Evolutionary conservation across 805 yeast species (phyloP).

Genomic region (Yamadazyma takamatsuzukensis): DNA sequence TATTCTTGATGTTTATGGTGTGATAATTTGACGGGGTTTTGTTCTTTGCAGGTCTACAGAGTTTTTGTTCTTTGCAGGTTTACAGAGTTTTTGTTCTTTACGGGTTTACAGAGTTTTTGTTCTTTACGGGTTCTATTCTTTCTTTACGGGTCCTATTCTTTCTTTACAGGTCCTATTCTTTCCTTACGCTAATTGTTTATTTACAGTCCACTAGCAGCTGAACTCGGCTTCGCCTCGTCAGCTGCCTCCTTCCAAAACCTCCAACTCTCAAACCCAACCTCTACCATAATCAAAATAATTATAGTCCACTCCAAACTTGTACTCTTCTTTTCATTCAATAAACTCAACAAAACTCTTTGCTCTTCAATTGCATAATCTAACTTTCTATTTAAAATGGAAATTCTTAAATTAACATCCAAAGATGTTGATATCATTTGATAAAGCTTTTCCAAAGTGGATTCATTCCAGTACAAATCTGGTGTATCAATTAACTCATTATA

Average conservation of each 20-base stretch:
- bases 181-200: no score
- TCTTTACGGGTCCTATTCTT: no score
- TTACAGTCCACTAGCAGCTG: no score
- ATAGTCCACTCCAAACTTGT: conserved; percentile 85
- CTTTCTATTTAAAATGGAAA: conserved; percentile 75
- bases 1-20: no score
- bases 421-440: conserved; percentile 68
- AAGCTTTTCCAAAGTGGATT: conserved; percentile 75
- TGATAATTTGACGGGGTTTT: no score
- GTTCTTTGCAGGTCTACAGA: no score
- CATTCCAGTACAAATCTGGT: conserved; percentile 92
- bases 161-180: no score
- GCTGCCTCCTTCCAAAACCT: conserved; percentile 52
- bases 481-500: conserved; percentile 88
- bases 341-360: conserved; percentile 69
- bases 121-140: no score
- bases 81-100: no score
- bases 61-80: no score
- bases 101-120: no score
- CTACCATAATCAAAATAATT: conserved; percentile 76
- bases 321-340: conserved; percentile 72
- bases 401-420: conserved; percentile 74
- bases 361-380: conserved; percentile 90
- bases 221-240: no score
- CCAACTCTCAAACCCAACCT: conserved; percentile 75